phyloP scores from a whole-genome alignment of 345 rosid species.

The Linum usitatissimum region DNA sequence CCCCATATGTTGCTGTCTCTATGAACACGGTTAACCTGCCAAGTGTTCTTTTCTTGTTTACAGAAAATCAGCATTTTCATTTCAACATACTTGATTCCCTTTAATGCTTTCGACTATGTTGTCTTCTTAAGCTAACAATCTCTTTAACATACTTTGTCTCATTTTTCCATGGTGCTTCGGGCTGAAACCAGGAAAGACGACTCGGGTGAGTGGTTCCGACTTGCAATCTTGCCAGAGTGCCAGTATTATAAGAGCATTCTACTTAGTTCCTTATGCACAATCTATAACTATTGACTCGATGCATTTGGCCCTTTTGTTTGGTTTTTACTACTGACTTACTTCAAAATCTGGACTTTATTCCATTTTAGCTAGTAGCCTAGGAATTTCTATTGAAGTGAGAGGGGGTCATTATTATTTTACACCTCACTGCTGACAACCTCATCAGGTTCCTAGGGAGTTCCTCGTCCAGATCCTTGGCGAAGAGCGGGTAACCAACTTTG shows the following conservation, averaged over 20 bases:
- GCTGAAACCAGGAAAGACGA: conserved; percentile 44
- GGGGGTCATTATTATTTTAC: neutral
- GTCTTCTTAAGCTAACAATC: conserved; percentile 7
- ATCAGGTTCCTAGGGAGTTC: conserved; percentile 43
- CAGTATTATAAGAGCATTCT: neutral
- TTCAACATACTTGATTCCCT: neutral
- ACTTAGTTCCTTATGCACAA: too few relatives aligned
- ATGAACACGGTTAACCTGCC: neutral
- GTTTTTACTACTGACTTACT: too few relatives aligned
- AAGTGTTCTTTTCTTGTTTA: too few relatives aligned
- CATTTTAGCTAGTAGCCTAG: too few relatives aligned
- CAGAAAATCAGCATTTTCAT: too few relatives aligned
- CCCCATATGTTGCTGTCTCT: neutral
- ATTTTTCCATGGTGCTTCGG: conserved; percentile 20
- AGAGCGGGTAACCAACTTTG: conserved; percentile 49
- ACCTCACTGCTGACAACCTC: neutral
- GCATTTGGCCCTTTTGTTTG: too few relatives aligned
- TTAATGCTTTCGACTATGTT: neutral
- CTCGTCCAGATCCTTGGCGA: conserved; percentile 43
- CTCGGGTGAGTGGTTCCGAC: conserved; percentile 28
- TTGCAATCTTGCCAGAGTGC: conserved; percentile 7
- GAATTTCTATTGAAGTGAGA: too few relatives aligned
- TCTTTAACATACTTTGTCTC: conserved; percentile 14
- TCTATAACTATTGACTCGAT: too few relatives aligned
- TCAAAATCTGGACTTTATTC: too few relatives aligned